Base-by-base conservation (phyloP, 345 rosid species). In the Brassica rapa region DNA sequence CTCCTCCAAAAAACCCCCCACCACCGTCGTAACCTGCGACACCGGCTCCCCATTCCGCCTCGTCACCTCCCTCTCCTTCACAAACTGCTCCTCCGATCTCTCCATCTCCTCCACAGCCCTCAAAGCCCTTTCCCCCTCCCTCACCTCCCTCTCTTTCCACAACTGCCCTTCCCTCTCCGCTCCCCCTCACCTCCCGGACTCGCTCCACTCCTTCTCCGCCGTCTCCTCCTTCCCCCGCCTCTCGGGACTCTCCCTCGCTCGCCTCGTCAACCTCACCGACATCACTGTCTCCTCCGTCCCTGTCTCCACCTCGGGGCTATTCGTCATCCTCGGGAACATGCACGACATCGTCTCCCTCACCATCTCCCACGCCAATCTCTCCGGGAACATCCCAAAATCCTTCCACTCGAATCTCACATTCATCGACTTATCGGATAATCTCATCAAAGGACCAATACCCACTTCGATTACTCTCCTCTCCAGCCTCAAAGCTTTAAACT, bases 351-450 rank as follows among this genome's bases (percentile, higher is more conserved):
- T 33, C 68, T 86, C 93, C 30, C 62, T 88, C 75, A 86, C 94
- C 62, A 71, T 93, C 81, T 87, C 98, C 0, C 78, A 86, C 71
- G 91, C 93, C 1, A 91, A 85, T 80, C 85, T 91, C 80, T 83
- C 93, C 12, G 96, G 97, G 2, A 82, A 10, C 71, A 76, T 95
- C 0, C 92, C 97, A 1, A 86, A 71, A 35, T 89, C 88, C 21
- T 55, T 89, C 21, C 85, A 74, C 39, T 12, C 16, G 2, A 93
- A 87, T 68, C 88, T 90, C 63, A 86, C 96, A 83, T 88, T 84
- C 80, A 63, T 95, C 60, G 99, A 95, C 83, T 84, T 95, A 66
- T 95, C 97, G 0, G 86, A 87, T 4, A 95, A 95, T 68, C 60
- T 62, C 27, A 89, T 95, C 72, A 91, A 72, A 73, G 98, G 99